Evolutionary conservation across 106 monocot species (phyloP), one percentile per base, ranked within the genome.

Genomic region (Phalaenopsis aphrodite): DNA sequence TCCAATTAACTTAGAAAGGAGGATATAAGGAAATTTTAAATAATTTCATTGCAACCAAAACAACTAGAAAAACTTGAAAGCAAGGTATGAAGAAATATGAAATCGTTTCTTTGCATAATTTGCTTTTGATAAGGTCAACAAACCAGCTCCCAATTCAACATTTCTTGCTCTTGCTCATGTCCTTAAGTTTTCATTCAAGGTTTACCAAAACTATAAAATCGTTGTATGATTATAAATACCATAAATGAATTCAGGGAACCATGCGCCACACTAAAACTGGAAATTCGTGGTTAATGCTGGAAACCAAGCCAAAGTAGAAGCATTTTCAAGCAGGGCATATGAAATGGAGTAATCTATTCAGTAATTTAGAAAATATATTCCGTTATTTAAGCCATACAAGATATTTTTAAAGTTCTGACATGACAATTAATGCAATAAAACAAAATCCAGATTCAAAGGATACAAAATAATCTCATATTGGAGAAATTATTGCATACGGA

Each of bases 401-500:
- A 74, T 10, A 74, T 74, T 6, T 42, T 42, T 0, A 43, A 74
- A 74, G 19, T 43, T 42, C n/a, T 61, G 72, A 81, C 10, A 37
- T 39, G 36, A 24, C 24, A 42, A 56, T 3, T 3, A 23, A 77
- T n/a, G 47, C 68, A 43, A 72, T 18, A 78, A 77, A 58, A 9
- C 2, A 45, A 15, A 77, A 75, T 39, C 23, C 42, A 49, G 38
- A 79, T 7, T 39, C 30, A 39, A 88, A 93, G 94, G 92, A 99
- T 99, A 99, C 98, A 99, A 76, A 94, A 99, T 65, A 99, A 84
- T n/a, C n/a, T n/a, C n/a, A n/a, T n/a, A n/a, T n/a, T n/a, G n/a
- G n/a, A n/a, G n/a, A n/a, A n/a, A n/a, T n/a, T n/a, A n/a, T n/a
- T n/a, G n/a, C n/a, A n/a, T n/a, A n/a, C n/a, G n/a, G n/a, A n/a